Evolutionary conservation across 2,329 filamentous ascomycete genomes (phyloP).

Genomic region (Drechslera avenae): DNA sequence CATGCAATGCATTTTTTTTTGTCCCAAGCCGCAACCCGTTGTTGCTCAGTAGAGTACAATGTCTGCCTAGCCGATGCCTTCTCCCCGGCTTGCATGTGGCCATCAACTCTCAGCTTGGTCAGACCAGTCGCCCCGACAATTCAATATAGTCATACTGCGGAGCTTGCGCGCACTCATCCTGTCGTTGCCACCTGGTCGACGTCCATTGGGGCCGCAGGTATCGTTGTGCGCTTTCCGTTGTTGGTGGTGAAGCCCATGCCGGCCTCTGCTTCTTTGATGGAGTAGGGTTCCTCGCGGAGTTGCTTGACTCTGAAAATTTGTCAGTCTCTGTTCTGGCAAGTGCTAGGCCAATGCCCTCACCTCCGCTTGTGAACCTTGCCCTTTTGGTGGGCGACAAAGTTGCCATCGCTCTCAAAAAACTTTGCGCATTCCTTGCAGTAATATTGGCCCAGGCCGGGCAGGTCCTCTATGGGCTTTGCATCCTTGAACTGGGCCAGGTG

Average conservation of each 20-base stretch:
- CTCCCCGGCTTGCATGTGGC: too few species aligned
- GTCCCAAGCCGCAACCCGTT: background rate
- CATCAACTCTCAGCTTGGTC: too few species aligned
- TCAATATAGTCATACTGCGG: too few species aligned
- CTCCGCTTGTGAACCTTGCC: conserved; percentile 94
- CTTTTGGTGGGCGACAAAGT: conserved; percentile 74
- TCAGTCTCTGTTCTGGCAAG: conserved; percentile 15
- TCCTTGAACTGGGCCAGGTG: conserved; percentile 81
- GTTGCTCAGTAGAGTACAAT: too few species aligned
- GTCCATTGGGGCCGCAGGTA: conserved; percentile 40
- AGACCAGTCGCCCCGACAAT: too few species aligned
- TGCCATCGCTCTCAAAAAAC: conserved; percentile 88
- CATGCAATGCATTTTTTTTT: conserved; percentile 37
- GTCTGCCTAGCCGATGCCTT: too few species aligned
- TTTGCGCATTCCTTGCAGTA: conserved; percentile 96
- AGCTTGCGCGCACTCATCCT: background rate
- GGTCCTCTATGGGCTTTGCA: conserved; percentile 80
- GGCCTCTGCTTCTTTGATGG: conserved; percentile 83
- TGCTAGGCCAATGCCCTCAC: conserved; percentile 50
- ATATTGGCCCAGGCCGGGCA: conserved; percentile 81
- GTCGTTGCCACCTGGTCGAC: conserved; percentile 32
- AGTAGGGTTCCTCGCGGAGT: conserved; percentile 82
- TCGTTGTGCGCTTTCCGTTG: conserved; percentile 59
- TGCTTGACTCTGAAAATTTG: conserved; percentile 69
- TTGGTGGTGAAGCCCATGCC: conserved; percentile 74